Percentiles rank a stretch among this genome's conserved stretches.
These are phyloP conservation scores for Hypomontagnella monticulosa DNA, from an alignment of 495 filamentous ascomycete species.

Conservation along the genomic window DNA sequence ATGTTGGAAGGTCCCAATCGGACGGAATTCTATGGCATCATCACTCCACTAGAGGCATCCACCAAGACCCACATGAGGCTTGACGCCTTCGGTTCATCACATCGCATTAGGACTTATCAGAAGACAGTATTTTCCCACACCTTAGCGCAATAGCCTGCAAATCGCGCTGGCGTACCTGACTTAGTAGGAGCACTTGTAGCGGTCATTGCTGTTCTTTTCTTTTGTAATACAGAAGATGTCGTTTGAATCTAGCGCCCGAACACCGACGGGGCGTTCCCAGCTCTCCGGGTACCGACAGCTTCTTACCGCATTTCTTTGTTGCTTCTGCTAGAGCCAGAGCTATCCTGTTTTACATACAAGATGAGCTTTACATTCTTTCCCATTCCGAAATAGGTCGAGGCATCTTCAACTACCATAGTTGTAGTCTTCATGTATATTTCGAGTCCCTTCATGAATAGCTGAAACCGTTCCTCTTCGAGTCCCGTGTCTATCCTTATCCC, in stretches of 20 bases:
- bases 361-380: constrained; percentile 9
- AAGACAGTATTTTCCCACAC: neutral
- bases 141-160: no score
- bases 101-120: constrained; percentile 13
- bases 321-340: neutral
- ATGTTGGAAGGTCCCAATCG: constrained; percentile 3
- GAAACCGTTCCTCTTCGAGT: neutral
- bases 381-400: neutral
- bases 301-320: constrained; percentile 21
- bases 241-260: constrained; percentile 26
- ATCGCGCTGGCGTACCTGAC: neutral
- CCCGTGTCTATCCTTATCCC: constrained; percentile 2
- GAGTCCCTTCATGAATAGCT: constrained; percentile 9
- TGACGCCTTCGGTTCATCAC: constrained; percentile 28
- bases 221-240: constrained; percentile 15
- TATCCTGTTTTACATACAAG: neutral
- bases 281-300: constrained; percentile 31
- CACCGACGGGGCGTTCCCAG: constrained; percentile 24
- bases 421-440: constrained; percentile 12
- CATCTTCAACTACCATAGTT: neutral
- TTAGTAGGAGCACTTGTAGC: no score
- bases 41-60: constrained; percentile 32
- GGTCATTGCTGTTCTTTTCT: no score
- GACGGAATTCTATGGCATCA: constrained; percentile 36
- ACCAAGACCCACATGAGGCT: constrained; percentile 31